Conservation (phyloP, 495 filamentous ascomycete genomes). For the Tuber indicum region DNA sequence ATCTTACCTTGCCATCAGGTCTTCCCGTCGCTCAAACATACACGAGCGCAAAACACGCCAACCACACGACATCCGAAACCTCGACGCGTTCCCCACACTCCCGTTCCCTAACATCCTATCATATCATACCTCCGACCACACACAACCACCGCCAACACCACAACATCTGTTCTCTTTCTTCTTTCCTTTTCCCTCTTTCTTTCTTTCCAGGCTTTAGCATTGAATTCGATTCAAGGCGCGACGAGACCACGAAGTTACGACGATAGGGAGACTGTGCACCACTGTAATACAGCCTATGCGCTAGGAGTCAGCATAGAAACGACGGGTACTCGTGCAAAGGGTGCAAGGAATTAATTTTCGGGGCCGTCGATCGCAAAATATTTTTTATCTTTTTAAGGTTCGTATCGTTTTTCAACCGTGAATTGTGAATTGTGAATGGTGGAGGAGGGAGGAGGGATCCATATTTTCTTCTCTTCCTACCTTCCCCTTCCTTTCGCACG, state of each 20-base stretch:
- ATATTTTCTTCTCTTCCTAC: background rate
- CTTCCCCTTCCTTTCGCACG: background rate
- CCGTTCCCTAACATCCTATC: background rate
- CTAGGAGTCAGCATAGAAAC: background rate
- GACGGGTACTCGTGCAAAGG: background rate
- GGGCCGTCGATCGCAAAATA: background rate
- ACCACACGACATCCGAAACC: conserved; percentile 1
- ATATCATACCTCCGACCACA: background rate
- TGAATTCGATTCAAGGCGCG: background rate
- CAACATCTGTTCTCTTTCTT: background rate
- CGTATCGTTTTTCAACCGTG: background rate
- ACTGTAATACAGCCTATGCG: background rate
- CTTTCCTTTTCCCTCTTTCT: background rate
- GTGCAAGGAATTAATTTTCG: background rate
- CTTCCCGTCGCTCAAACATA: background rate
- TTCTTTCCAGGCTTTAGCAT: background rate
- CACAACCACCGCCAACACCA: background rate
- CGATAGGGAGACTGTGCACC: background rate
- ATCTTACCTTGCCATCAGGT: background rate
- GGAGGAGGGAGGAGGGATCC: background rate
- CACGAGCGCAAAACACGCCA: background rate
- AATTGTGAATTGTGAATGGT: background rate
- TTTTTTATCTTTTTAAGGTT: background rate
- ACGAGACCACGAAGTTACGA: conserved; percentile 2
- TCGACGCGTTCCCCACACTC: background rate